Conservation (phyloP, 2,329 filamentous ascomycete genomes). For the Diaporthe nobilis region DNA sequence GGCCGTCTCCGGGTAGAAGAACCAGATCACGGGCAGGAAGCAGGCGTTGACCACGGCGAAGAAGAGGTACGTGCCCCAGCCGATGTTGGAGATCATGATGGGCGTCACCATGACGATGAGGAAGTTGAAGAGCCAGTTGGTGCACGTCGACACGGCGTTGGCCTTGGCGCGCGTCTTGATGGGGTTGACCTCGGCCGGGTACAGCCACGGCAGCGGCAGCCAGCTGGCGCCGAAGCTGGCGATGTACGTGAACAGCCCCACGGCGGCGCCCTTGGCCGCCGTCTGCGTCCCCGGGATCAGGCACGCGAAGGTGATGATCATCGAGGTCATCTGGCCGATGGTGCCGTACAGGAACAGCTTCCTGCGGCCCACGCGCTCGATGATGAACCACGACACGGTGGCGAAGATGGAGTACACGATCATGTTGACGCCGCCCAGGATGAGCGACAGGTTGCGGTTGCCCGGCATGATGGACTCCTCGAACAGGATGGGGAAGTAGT, state of each 20-base stretch:
- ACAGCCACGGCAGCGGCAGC: constrained; percentile 74
- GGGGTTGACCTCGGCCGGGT: constrained; percentile 73
- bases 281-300: constrained; percentile 52
- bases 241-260: constrained; percentile 67
- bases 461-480: constrained; percentile 56
- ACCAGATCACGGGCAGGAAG: constrained; percentile 66
- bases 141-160: constrained; percentile 74
- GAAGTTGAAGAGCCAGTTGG: constrained; percentile 75
- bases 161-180: constrained; percentile 72
- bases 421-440: constrained; percentile 69
- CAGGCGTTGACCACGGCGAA: constrained; percentile 68
- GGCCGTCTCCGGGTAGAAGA: constrained; percentile 69
- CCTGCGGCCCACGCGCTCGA: constrained; percentile 70
- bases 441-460: constrained; percentile 62
- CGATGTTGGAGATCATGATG: constrained; percentile 71
- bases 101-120: constrained; percentile 78
- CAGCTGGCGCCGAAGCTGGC: constrained; percentile 52
- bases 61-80: constrained; percentile 69
- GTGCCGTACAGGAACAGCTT: constrained; percentile 75
- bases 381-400: constrained; percentile 64
- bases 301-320: constrained; percentile 64
- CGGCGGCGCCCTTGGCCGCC: constrained; percentile 53
- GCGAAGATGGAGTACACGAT: constrained; percentile 74
- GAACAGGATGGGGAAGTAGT: constrained; percentile 74
- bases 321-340: constrained; percentile 71